These are phyloP conservation scores for Pseudocercospora vitis DNA, from an alignment of 2,329 filamentous ascomycete species.

Conservation along the genomic window DNA sequence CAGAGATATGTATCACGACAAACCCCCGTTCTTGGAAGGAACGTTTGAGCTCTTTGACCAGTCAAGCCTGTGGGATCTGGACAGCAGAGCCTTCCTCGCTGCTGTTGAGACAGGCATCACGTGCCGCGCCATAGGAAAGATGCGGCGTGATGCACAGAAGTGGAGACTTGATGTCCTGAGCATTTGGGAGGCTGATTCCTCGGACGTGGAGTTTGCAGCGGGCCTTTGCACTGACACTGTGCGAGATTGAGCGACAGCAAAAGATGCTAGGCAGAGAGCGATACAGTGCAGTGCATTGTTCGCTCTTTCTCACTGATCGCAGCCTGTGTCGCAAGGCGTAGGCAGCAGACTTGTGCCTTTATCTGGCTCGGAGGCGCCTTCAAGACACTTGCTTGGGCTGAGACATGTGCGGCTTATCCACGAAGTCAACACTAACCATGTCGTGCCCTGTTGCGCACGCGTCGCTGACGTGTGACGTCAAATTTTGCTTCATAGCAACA, in stretches of 20 bases:
- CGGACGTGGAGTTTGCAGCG: conserved; percentile 55
- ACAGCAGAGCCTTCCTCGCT: conserved; percentile 45
- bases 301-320: no score
- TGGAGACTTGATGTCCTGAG: conserved; percentile 51
- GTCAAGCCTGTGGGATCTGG: conserved; percentile 46
- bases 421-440: no score
- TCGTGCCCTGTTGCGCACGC: no score
- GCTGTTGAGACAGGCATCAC: conserved; percentile 27
- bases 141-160: conserved; percentile 47
- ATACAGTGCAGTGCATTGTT: no score
- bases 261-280: no score
- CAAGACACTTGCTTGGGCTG: background rate
- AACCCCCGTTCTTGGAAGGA: conserved; percentile 55
- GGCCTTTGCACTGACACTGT: conserved; percentile 43
- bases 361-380: no score
- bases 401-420: no score
- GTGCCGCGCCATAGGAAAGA: conserved; percentile 51
- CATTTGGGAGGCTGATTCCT: conserved; percentile 55
- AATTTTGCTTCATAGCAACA: background rate
- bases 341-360: no score
- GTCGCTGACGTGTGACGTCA: background rate
- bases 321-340: background rate
- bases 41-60: conserved; percentile 51
- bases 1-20: conserved; percentile 60
- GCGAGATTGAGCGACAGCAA: no score